Conservation (phyloP, 768 basidiomycete species). For the Russula ochroleuca region DNA sequence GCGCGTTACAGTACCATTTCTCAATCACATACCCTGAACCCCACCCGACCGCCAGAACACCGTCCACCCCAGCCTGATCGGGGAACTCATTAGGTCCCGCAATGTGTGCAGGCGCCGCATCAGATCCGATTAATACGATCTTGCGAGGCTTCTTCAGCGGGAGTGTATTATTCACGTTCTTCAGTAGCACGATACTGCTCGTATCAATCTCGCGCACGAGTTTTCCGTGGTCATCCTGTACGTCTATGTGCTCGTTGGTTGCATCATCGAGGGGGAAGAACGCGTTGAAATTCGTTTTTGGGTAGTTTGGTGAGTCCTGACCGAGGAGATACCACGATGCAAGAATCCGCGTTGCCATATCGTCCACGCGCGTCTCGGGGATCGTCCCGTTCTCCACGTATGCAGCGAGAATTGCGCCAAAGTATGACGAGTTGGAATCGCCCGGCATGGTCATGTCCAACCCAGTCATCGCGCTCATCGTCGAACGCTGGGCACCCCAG, state of each 20-base stretch:
- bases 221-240: slow-evolving; percentile 62
- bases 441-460: slow-evolving; percentile 67
- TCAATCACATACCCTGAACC: slow-evolving; percentile 53
- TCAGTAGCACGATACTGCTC: slow-evolving; percentile 69
- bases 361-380: slow-evolving; percentile 57
- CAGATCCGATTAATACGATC: slow-evolving; percentile 58
- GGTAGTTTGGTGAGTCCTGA: slow-evolving; percentile 61
- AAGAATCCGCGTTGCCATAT: slow-evolving; percentile 80
- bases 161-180: slow-evolving; percentile 57
- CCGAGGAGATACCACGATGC: slow-evolving; percentile 64
- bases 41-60: slow-evolving; percentile 89
- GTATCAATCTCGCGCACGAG: slow-evolving; percentile 73
- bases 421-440: slow-evolving; percentile 49
- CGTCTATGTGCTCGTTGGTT: slow-evolving; percentile 60
- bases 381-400: slow-evolving; percentile 72
- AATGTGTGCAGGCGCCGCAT: slow-evolving; percentile 41
- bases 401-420: slow-evolving; percentile 59
- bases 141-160: slow-evolving; percentile 57
- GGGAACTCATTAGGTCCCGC: slow-evolving; percentile 47
- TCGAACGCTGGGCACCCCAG: slow-evolving; percentile 64
- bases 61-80: slow-evolving; percentile 44
- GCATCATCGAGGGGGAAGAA: slow-evolving; percentile 49
- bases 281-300: slow-evolving; percentile 66
- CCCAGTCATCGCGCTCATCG: slow-evolving; percentile 54
- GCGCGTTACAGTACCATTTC: background rate